Base-by-base conservation (phyloP, 371 early-diverging fungal species). In the Dinochytrium kinnereticum region DNA sequence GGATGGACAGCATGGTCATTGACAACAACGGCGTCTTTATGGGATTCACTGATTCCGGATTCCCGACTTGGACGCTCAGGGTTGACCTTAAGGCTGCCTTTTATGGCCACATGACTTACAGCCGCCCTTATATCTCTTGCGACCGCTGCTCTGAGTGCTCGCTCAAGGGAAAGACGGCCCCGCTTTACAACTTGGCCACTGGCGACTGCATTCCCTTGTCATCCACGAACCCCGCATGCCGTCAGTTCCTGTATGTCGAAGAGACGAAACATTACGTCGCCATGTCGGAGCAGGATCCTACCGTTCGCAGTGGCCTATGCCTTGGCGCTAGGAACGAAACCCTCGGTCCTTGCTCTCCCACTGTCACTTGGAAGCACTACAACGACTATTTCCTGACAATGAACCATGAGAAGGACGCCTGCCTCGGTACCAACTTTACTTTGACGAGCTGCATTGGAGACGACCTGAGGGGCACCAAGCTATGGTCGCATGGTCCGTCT, bases 381-480 rank as follows among this genome's bases (percentile, higher is more conserved):
- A 30, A 57, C 57, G 57, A 57, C 57, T n/a, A 30, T 26, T 30
- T 57, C 57, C 57, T 57, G 5, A 57, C 57, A 30, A n/a, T 57
- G 26, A 30, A n/a, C 24, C n/a, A 57, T 30, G 26, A 30, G 10
- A n/a, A 5, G 13, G 31, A 57, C 57, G 10, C 31, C 57, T 57
- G 57, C 24, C n/a, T 57, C 26, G 57, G 57, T 26, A 30, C 57
- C 57, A 30, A n/a, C 10, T n/a, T n/a, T 26, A n/a, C 31, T 5
- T 10, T 57, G 13, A 30, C 31, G 10, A n/a, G 31, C 10, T 57
- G 57, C 57, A 30, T 10, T 26, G 24, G 10, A 7, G 31, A 57
- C 57, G 10, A 26, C 57, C n/a, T 57, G 5, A 7, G 57, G 10
- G n/a, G n/a, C 26, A 30, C n/a, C 24, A 57, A 57, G 24, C 57